Percentiles rank a stretch among this genome's conserved stretches.
Evolutionary conservation across 164 flowering plant genomes (phyloP).

Genomic region (Kalanchoe fedtschenkoi): DNA sequence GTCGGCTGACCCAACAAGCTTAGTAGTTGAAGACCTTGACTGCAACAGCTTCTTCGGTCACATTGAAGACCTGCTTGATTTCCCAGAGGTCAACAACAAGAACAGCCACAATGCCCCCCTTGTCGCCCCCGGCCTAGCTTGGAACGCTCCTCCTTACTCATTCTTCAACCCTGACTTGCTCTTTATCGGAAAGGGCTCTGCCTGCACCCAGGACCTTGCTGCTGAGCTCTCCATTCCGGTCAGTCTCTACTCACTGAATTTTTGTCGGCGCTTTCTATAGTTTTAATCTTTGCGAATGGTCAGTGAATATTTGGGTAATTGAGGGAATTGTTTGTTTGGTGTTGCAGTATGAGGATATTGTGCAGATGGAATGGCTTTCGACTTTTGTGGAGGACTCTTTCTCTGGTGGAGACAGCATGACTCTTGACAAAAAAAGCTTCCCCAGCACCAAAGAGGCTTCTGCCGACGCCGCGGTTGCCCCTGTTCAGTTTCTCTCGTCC

Average conservation of each 20-base stretch:
- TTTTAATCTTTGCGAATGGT: neutral
- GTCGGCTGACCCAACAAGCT: neutral
- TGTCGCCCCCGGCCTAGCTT: slow-evolving; percentile 22
- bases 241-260: slow-evolving; percentile 20
- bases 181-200: slow-evolving; percentile 19
- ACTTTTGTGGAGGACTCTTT: slow-evolving; percentile 81
- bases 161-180: slow-evolving; percentile 24
- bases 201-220: slow-evolving; percentile 29
- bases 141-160: slow-evolving; percentile 29
- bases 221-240: slow-evolving; percentile 71
- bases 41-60: slow-evolving; percentile 76
- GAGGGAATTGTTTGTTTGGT: neutral
- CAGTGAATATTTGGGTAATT: neutral
- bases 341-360: slow-evolving; percentile 71
- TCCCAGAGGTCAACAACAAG: slow-evolving; percentile 51
- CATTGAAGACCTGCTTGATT: slow-evolving; percentile 78
- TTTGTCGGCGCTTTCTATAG: neutral
- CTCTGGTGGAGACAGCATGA: slow-evolving; percentile 40
- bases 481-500: slow-evolving; percentile 39
- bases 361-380: slow-evolving; percentile 84
- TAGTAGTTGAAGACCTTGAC: slow-evolving; percentile 39
- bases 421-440: slow-evolving; percentile 25
- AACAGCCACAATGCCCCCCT: slow-evolving; percentile 20
- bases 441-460: slow-evolving; percentile 14
- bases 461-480: slow-evolving; percentile 9